phyloP scores from a whole-genome alignment of 352 stramenopile genomes.

The Globisporangium radiosum region DNA sequence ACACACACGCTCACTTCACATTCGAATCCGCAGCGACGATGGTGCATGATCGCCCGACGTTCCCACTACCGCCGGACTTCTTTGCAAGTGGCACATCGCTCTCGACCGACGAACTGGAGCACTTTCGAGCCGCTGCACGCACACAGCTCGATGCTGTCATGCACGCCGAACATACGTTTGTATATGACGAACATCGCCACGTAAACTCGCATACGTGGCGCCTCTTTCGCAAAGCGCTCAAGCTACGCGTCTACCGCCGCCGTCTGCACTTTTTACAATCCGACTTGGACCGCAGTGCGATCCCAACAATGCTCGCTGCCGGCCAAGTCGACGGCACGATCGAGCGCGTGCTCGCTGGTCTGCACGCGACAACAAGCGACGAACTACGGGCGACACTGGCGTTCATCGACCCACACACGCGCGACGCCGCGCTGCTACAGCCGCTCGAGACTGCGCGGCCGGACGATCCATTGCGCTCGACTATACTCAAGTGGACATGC shows the following conservation, averaged over 20 bases:
- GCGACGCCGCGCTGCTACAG: conserved; percentile 30
- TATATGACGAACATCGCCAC: conserved; percentile 17
- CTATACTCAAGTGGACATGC: conserved; percentile 44
- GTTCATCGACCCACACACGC: conserved; percentile 19
- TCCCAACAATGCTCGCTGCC: conserved; percentile 27
- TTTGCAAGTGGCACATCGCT: conserved; percentile 21
- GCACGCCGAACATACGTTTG: conserved; percentile 22
- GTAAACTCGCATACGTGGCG: conserved; percentile 39
- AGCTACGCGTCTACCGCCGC: conserved; percentile 32
- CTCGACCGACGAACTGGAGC: conserved; percentile 20
- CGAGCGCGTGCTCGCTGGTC: conserved; percentile 40
- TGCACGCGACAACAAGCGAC: conserved; percentile 27
- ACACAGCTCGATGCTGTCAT: conserved; percentile 19
- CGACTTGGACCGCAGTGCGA: background rate
- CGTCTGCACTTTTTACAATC: conserved; percentile 8
- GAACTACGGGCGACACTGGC: conserved; percentile 29
- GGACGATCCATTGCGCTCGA: conserved; percentile 34
- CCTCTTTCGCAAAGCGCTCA: conserved; percentile 24
- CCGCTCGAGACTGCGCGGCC: conserved; percentile 31
- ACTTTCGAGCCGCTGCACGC: conserved; percentile 21
- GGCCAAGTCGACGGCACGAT: conserved; percentile 37
- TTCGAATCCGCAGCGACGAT: no score
- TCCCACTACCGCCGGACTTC: conserved; percentile 19
- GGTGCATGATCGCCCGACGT: conserved; percentile 8
- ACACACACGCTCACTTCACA: no score